phyloP scores from a whole-genome alignment of 768 basidiomycete genomes.

The Lactarius evosmus region DNA sequence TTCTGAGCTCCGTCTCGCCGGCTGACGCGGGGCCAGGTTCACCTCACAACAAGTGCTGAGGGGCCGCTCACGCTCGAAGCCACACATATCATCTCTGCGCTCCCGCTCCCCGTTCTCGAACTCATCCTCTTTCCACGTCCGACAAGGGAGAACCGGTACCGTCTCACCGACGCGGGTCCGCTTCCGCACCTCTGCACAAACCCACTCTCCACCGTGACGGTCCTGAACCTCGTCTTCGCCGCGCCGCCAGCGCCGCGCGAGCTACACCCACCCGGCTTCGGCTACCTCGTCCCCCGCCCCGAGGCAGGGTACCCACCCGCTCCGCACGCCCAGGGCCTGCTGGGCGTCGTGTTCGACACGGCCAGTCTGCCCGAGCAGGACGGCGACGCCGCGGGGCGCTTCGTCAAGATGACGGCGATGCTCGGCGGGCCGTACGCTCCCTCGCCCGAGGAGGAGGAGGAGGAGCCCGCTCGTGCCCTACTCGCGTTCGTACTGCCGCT shows the following conservation, averaged over 20 bases:
- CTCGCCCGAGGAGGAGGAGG: slow-evolving; percentile 34
- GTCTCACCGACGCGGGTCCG: slow-evolving; percentile 32
- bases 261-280: slow-evolving; percentile 86
- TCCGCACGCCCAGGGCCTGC: slow-evolving; percentile 44
- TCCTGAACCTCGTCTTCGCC: slow-evolving; percentile 84
- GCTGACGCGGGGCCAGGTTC: too few relatives aligned
- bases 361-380: slow-evolving; percentile 66
- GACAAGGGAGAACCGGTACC: too few relatives aligned
- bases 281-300: slow-evolving; percentile 88
- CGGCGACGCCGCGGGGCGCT: slow-evolving; percentile 31
- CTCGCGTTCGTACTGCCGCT: slow-evolving; percentile 29
- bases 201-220: slow-evolving; percentile 75
- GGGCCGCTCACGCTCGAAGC: slow-evolving; percentile 38
- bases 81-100: slow-evolving; percentile 73
- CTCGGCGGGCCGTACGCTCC: slow-evolving; percentile 70
- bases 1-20: neutral
- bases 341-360: slow-evolving; percentile 92
- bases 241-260: slow-evolving; percentile 36
- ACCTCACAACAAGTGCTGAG: too few relatives aligned
- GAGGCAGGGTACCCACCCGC: slow-evolving; percentile 49
- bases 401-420: slow-evolving; percentile 88
- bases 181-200: slow-evolving; percentile 71
- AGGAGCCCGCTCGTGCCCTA: slow-evolving; percentile 32
- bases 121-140: slow-evolving; percentile 38
- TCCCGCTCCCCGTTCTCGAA: slow-evolving; percentile 59